Conservation (phyloP, 1,284 basidiomycete species). For the Sporisorium sorghi region DNA sequence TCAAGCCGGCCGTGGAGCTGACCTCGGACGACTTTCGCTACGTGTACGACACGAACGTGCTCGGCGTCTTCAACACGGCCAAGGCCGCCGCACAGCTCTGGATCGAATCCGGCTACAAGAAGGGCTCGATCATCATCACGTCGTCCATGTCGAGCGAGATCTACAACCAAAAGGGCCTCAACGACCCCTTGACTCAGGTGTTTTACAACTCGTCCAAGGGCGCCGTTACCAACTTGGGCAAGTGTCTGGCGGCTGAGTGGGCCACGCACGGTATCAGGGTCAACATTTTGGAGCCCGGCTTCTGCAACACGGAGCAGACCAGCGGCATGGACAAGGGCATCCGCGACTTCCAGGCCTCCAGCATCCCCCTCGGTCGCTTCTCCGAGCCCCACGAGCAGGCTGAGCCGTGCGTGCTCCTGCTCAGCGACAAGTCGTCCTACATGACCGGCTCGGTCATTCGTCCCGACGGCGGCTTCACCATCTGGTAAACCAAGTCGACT, state of each 20-base stretch:
- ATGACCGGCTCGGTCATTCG: conserved; percentile 61
- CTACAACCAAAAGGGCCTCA: conserved; percentile 68
- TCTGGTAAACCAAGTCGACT: conserved; percentile 51
- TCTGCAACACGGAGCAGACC: conserved; percentile 70
- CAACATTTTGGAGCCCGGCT: conserved; percentile 67
- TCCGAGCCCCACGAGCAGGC: conserved; percentile 68
- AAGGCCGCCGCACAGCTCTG: conserved; percentile 68
- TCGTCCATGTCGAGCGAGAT: conserved; percentile 68
- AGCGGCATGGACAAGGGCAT: conserved; percentile 67
- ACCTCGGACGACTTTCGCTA: conserved; percentile 67
- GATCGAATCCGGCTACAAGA: conserved; percentile 67
- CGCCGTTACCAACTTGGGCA: conserved; percentile 69
- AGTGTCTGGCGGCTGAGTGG: conserved; percentile 69
- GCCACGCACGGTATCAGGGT: conserved; percentile 67
- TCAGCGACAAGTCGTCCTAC: conserved; percentile 67
- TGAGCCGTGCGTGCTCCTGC: conserved; percentile 63
- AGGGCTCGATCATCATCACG: conserved; percentile 68
- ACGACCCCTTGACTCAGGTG: conserved; percentile 66
- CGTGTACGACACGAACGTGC: conserved; percentile 69
- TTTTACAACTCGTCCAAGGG: conserved; percentile 69
- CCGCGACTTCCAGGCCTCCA: conserved; percentile 66
- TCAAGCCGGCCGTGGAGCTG: conserved; percentile 69
- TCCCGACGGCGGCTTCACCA: conserved; percentile 67
- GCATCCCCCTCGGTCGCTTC: conserved; percentile 67
- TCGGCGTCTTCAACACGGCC: conserved; percentile 69